Evolutionary conservation across 306 rosid genomes (phyloP).

Genomic region (Macrotyloma uniflorum): DNA sequence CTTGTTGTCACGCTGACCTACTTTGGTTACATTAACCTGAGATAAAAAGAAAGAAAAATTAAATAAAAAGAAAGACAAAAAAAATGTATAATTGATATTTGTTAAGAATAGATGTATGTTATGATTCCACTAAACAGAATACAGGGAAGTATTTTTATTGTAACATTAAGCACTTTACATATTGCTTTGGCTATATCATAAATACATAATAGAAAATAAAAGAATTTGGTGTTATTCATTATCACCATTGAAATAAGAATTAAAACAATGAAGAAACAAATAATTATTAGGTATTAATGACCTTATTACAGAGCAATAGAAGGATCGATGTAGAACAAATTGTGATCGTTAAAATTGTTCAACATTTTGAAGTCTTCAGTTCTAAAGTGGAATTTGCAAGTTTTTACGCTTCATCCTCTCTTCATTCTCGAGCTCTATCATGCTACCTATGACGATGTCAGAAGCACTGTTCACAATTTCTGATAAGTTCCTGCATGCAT

Average conservation of each 20-base stretch:
- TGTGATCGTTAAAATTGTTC: slow-evolving; percentile 13
- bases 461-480: slow-evolving; percentile 68
- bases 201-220: neutral
- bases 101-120: too few relatives aligned
- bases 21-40: neutral
- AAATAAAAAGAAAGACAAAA: too few relatives aligned
- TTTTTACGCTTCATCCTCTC: slow-evolving; percentile 35
- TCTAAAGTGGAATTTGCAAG: slow-evolving; percentile 42
- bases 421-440: slow-evolving; percentile 71
- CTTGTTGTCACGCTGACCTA: neutral
- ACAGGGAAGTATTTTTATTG: neutral
- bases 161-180: neutral
- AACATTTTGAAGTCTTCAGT: neutral
- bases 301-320: neutral
- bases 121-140: too few relatives aligned
- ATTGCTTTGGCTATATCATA: neutral
- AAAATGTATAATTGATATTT: too few relatives aligned
- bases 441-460: slow-evolving; percentile 57
- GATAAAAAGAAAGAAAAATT: neutral
- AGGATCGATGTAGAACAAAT: too few relatives aligned
- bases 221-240: neutral
- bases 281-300: neutral
- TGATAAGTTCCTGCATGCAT: slow-evolving; percentile 63
- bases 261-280: neutral
- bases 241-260: neutral